Percentiles rank a stretch among this genome's conserved stretches.
Conservation (phyloP, 805 yeast genomes). For the Clavispora vitiphila region DNA sequence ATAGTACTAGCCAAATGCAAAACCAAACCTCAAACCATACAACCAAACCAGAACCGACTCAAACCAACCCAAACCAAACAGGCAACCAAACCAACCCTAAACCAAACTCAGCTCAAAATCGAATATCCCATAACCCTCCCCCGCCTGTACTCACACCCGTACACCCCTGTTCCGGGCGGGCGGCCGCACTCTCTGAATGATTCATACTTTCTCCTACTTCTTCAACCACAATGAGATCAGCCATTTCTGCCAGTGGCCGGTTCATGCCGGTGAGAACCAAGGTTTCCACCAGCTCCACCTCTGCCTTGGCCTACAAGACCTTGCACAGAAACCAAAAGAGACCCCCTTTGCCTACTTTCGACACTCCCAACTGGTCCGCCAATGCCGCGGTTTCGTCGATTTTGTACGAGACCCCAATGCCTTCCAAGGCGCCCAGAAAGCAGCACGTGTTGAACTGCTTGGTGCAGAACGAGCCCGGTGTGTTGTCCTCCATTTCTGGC, state of each 20-base stretch:
- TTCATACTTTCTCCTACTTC: not conserved
- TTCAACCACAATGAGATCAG: slow-evolving; percentile 3
- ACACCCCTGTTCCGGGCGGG: slow-evolving; percentile 1
- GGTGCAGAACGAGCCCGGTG: slow-evolving; percentile 99
- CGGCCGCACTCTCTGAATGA: not conserved
- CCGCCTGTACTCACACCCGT: not conserved
- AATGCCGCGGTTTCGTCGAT: slow-evolving; percentile 94
- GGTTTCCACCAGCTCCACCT: slow-evolving; percentile 60
- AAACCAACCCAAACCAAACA: too few relatives aligned
- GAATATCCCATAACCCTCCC: not conserved
- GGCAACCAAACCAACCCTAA: too few relatives aligned
- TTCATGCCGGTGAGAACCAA: slow-evolving; percentile 14
- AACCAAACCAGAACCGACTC: too few relatives aligned
- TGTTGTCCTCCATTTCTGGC: slow-evolving; percentile 85
- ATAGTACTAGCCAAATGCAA: too few relatives aligned
- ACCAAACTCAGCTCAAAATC: too few relatives aligned
- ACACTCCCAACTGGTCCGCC: slow-evolving; percentile 94
- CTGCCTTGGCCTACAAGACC: slow-evolving; percentile 92
- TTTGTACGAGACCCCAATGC: slow-evolving; percentile 81
- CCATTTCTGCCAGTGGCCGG: slow-evolving; percentile 3
- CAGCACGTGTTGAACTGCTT: slow-evolving; percentile 93
- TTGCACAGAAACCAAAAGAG: slow-evolving; percentile 79
- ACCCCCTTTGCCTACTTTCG: slow-evolving; percentile 90
- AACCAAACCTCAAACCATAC: too few relatives aligned
- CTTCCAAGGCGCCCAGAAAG: slow-evolving; percentile 57